These are phyloP conservation scores for Xylaria sp. DNA, from an alignment of 2,329 filamentous ascomycete species.

Conservation along the genomic window DNA sequence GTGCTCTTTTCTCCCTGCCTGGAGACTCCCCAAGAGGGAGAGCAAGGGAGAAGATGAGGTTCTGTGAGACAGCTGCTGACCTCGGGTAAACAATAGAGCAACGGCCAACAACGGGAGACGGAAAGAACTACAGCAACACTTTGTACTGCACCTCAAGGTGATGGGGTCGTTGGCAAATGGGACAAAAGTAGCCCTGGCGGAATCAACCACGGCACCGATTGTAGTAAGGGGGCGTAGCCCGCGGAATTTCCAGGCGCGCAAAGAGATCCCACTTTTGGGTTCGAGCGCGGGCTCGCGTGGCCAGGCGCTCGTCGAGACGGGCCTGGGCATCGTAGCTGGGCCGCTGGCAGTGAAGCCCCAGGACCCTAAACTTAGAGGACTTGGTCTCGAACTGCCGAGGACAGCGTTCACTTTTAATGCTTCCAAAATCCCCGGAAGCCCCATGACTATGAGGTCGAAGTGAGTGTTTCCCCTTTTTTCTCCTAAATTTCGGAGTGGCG, in stretches of 20 bases:
- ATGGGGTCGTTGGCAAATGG: conserved; percentile 85
- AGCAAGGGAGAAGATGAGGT: neutral
- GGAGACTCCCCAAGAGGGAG: neutral
- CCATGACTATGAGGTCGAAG: conserved; percentile 68
- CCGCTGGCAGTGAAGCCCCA: conserved; percentile 64
- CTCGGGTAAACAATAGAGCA: conserved; percentile 63
- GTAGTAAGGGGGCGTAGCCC: conserved; percentile 94
- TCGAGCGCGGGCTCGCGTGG: conserved; percentile 80
- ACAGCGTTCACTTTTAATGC: conserved; percentile 68
- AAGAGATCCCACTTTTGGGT: conserved; percentile 88
- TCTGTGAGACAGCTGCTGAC: conserved; percentile 20
- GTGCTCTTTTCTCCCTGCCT: conserved; percentile 43
- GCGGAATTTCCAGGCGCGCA: conserved; percentile 92
- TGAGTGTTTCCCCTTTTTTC: conserved; percentile 52
- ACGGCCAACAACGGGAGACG: conserved; percentile 95
- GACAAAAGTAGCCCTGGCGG: conserved; percentile 81
- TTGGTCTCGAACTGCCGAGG: conserved; percentile 66
- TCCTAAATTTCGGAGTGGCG: neutral
- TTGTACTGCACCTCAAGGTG: conserved; percentile 88
- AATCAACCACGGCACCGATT: conserved; percentile 87
- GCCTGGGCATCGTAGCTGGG: conserved; percentile 68
- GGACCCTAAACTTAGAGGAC: conserved; percentile 61
- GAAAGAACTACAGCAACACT: conserved; percentile 96
- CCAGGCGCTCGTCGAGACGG: conserved; percentile 75
- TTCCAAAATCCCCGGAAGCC: conserved; percentile 64